Base-by-base conservation (phyloP, 352 stramenopile genomes). In the Nothophytophthora sp. region DNA sequence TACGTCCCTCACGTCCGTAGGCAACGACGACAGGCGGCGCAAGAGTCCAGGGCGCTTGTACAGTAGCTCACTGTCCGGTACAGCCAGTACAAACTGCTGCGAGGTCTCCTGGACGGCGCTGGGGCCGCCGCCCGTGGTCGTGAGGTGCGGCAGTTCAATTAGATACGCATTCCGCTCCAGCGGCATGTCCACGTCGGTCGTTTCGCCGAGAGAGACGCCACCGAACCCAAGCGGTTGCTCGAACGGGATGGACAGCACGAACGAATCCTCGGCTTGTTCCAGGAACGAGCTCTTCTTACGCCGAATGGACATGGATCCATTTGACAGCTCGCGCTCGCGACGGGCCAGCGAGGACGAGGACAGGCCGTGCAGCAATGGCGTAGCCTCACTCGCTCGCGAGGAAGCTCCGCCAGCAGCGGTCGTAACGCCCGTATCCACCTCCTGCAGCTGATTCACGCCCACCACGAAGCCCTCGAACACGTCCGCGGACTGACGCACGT, bases 381-480 rank as follows among this genome's bases (percentile, higher is more conserved):
- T 90, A 19, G 56, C 58, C 53, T 91, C 79, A 15, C 36, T 63
- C 13, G 67, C 58, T 28, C 77, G 56, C 5, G 78, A 44, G 1
- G 55, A 55, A 4, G 45, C 44, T n/a, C 45, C n/a, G n/a, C n/a
- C 39, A 34, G 52, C 22, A 12, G 30, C 23, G n/a, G 49, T 12
- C 16, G 38, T 38, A 16, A 3, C 36, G 13, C 22, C 34, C 36
- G 39, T 24, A 23, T 65, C 51, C 23, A 67, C 59, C 55, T 87
- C 70, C 39, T 89, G 65, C 0, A 91, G 54, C 34, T 90, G 79
- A 30, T 90, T 87, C 34, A 94, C 79, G 29, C 81, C 84, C 1
- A 94, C 81, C n/a, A 91, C 70, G 44, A 89, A 94, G 7, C 84
- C 84, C 62, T 91, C 77, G 62, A 94, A 92, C 11, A 91, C 73